Percentiles rank a stretch among this genome's conserved stretches.
Conservation (phyloP, 306 rosid species). For the Acacia acuminata region DNA sequence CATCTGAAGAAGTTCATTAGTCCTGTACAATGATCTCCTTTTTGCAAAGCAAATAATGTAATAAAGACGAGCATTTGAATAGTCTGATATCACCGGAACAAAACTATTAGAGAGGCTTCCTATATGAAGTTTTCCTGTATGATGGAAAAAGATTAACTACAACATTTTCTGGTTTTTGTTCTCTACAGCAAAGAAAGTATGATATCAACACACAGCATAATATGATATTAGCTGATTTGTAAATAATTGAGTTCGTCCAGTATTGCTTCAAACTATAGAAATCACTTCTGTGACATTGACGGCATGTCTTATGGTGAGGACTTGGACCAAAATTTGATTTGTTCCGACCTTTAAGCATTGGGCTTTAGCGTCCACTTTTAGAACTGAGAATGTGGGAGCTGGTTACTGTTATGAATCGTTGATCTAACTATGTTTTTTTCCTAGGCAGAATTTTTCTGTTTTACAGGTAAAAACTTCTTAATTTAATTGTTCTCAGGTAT, state of each 20-base stretch:
- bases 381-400: not conserved
- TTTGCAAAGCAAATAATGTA: not conserved
- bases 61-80: not conserved
- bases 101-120: conserved; percentile 1
- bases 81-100: not conserved
- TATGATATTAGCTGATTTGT: not conserved
- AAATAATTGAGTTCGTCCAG: not conserved
- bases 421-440: not conserved
- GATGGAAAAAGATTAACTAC: not conserved
- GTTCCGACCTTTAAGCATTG: not conserved
- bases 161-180: not conserved
- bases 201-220: not conserved
- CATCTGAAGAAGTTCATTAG: not conserved
- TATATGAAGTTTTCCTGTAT: not conserved
- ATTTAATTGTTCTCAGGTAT: not conserved
- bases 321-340: not conserved
- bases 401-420: not conserved
- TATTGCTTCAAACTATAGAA: not conserved
- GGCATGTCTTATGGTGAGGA: not conserved
- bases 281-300: not conserved
- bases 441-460: not conserved
- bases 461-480: not conserved
- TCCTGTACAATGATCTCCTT: not conserved
- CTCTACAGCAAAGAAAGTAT: not conserved
- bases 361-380: not conserved